Conservation (phyloP, 805 yeast genomes). For the Wickerhamiella australiensis region DNA sequence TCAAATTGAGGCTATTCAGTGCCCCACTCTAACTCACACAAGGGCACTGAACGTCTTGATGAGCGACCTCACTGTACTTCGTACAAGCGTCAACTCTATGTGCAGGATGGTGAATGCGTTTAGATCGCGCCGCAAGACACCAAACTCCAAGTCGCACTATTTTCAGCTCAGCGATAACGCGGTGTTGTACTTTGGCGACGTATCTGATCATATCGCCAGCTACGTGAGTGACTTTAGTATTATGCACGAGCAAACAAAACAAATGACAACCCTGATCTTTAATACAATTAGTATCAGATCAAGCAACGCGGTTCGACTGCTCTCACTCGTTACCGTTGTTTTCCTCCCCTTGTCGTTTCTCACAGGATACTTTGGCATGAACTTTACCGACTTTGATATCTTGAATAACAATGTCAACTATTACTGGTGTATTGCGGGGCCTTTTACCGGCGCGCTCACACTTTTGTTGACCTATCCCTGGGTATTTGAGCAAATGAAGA, state of each 20-base stretch:
- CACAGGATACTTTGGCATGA: slow-evolving; percentile 54
- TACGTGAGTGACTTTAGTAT: slow-evolving; percentile 43
- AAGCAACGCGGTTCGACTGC: slow-evolving; percentile 41
- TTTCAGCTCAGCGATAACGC: slow-evolving; percentile 32
- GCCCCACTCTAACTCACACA: slow-evolving; percentile 41
- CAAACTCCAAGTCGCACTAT: not conserved
- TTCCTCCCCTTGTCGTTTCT: slow-evolving; percentile 48
- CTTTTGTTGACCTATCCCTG: slow-evolving; percentile 24
- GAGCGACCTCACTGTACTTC: slow-evolving; percentile 40
- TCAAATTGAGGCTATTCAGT: slow-evolving; percentile 39
- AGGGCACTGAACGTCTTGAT: slow-evolving; percentile 42
- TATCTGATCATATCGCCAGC: slow-evolving; percentile 42
- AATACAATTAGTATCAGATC: slow-evolving; percentile 47
- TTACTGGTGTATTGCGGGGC: slow-evolving; percentile 39
- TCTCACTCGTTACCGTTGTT: slow-evolving; percentile 45
- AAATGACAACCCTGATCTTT: slow-evolving; percentile 41
- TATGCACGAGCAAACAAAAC: slow-evolving; percentile 42
- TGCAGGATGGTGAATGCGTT: slow-evolving; percentile 38
- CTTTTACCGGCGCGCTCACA: slow-evolving; percentile 27
- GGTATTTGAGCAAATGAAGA: slow-evolving; percentile 12
- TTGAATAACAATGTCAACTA: slow-evolving; percentile 32
- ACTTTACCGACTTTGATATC: slow-evolving; percentile 35
- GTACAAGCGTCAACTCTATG: slow-evolving; percentile 38
- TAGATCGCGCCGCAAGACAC: slow-evolving; percentile 17
- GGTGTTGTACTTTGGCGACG: slow-evolving; percentile 41